Base-by-base conservation (phyloP, 2,329 filamentous ascomycete genomes). In the Exserohilum rostratum region DNA sequence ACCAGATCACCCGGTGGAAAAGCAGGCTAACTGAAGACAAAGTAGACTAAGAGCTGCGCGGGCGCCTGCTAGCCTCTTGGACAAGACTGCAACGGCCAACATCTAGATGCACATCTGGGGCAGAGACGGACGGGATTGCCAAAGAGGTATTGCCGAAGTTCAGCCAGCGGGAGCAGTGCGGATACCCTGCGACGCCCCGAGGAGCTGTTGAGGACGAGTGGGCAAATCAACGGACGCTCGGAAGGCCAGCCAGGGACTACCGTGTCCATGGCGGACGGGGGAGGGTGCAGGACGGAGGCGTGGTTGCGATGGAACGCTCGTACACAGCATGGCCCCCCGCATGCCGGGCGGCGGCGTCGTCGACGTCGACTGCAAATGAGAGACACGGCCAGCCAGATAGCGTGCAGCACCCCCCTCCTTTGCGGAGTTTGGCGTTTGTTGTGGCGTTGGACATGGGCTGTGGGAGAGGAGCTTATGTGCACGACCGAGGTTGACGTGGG, bases 381-480 rank as follows among this genome's bases (percentile, higher is more conserved):
- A 50, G 50, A 27, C 15, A 30, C 39, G 11, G 44, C 35, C 44
- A 55, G 44, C 52, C 46, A 52, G 39, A 31, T 50, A 59, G 60
- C 55, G 59, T 61, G 56, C 64, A 65, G 60, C 53, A 61, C 50
- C 47, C 18, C 33, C 37, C 44, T 48, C 18, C 31, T 15, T 37
- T 18, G 20, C 17, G 15, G 17, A 27, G 44, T 45, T 52, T 55
- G 46, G 60, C 18, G 10, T 12, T 50, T 11, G n/a, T 22, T 52
- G 60, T 61, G 55, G 66, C 66, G 58, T 64, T 65, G 65, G 65
- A 50, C 58, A 63, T 57, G 66, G 69, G 69, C 69, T 62, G 44
- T 62, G 44, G 59, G 40, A 48, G 49, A 50, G 63, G 60, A 66
- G 68, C 65, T 72, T 71, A 66, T 62, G 58, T 67, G 46, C 58